These are phyloP conservation scores for Glycine latifolia DNA, from an alignment of 306 rosid genomes.

Conservation along the genomic window DNA sequence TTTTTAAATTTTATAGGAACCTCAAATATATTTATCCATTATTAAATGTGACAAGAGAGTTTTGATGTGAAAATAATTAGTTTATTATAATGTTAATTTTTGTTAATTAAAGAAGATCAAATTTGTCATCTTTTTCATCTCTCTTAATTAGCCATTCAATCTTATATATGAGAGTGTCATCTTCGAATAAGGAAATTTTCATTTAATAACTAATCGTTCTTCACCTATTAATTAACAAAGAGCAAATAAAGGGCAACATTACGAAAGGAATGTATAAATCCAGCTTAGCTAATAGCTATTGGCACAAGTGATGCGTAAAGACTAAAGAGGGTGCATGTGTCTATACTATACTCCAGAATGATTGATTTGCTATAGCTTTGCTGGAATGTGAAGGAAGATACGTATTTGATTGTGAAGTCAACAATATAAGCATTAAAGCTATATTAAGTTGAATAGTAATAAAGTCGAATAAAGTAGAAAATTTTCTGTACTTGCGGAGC, in stretches of 20 bases:
- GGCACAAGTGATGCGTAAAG: slow-evolving; percentile 5
- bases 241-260: background rate
- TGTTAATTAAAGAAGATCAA: no score
- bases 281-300: slow-evolving; percentile 5
- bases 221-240: no score
- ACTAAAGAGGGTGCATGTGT: background rate
- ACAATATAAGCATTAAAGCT: background rate
- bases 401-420: slow-evolving; percentile 14
- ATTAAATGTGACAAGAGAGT: no score
- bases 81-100: no score
- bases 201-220: no score
- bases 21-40: no score
- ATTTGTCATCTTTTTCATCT: no score
- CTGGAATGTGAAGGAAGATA: slow-evolving; percentile 29
- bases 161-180: no score
- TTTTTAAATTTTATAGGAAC: no score
- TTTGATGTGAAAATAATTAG: no score
- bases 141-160: no score
- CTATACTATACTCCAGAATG: background rate
- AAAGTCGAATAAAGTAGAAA: slow-evolving; percentile 2
- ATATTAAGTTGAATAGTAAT: background rate
- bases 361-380: slow-evolving; percentile 16
- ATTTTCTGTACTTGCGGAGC: background rate
- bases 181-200: no score
- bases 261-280: background rate